A percentile compares a stretch with the other conserved stretches of the same genome.
Evolutionary conservation across 495 filamentous ascomycete species (phyloP).

Genomic region (Aspergillus steynii): DNA sequence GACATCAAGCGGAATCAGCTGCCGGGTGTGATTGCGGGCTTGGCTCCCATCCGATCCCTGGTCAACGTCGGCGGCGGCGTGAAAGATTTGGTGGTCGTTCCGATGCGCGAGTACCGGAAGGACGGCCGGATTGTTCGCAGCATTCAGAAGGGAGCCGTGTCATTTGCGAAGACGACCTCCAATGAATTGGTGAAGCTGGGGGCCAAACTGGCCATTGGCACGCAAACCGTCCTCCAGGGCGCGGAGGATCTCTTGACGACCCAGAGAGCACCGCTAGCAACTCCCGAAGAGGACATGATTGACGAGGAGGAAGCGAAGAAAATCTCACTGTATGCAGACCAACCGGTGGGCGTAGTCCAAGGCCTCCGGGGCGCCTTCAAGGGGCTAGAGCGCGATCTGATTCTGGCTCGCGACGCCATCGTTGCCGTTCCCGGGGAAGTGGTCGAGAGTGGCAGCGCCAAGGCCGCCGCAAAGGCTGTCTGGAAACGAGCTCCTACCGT

Average conservation of each 20-base stretch:
- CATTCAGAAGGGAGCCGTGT: slow-evolving; percentile 82
- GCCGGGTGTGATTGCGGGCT: slow-evolving; percentile 80
- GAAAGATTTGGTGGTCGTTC: slow-evolving; percentile 81
- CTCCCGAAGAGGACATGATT: slow-evolving; percentile 57
- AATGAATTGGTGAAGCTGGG: slow-evolving; percentile 89
- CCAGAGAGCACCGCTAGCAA: slow-evolving; percentile 26
- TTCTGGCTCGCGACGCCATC: slow-evolving; percentile 82
- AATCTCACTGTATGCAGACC: slow-evolving; percentile 89
- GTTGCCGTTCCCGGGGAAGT: slow-evolving; percentile 93
- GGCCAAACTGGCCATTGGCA: slow-evolving; percentile 92
- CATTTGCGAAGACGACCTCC: slow-evolving; percentile 90
- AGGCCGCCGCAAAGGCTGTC: slow-evolving; percentile 79
- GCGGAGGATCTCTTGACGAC: slow-evolving; percentile 76
- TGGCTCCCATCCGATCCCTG: slow-evolving; percentile 85
- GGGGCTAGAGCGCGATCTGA: slow-evolving; percentile 81
- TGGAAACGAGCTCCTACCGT: slow-evolving; percentile 83
- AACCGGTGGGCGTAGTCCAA: slow-evolving; percentile 82
- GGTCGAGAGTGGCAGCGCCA: slow-evolving; percentile 80
- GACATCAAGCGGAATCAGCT: slow-evolving; percentile 91
- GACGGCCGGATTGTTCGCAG: slow-evolving; percentile 91
- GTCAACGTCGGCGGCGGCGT: slow-evolving; percentile 89
- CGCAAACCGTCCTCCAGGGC: slow-evolving; percentile 84
- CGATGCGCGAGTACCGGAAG: slow-evolving; percentile 88
- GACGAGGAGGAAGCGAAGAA: slow-evolving; percentile 68
- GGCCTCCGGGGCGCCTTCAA: slow-evolving; percentile 79